Percentiles rank a stretch among this genome's conserved stretches.
Evolutionary conservation across 768 basidiomycete species (phyloP).

Genomic region (Collybia mongolica): DNA sequence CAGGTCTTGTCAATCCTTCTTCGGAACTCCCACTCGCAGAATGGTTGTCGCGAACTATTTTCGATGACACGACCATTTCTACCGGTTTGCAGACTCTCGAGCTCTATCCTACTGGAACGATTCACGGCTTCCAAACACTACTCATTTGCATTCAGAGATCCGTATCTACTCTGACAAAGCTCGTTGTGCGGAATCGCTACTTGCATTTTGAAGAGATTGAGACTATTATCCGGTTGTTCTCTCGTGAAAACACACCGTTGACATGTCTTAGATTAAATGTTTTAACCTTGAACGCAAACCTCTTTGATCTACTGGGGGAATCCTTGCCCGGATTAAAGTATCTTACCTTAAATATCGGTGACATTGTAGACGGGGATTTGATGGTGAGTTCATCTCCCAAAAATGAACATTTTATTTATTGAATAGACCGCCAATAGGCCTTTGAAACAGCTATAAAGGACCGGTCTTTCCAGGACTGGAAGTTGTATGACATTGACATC

Average conservation of each 20-base stretch:
- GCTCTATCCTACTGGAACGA: conserved; percentile 38
- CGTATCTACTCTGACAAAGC: conserved; percentile 25
- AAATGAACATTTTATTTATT: neutral
- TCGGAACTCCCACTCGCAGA: conserved; percentile 29
- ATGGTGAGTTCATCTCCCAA: neutral
- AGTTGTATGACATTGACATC: conserved; percentile 33
- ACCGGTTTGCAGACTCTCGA: conserved; percentile 30
- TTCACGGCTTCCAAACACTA: conserved; percentile 31
- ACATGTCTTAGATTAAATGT: conserved; percentile 32
- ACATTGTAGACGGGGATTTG: neutral
- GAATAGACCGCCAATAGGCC: conserved; percentile 12
- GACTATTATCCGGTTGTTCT: conserved; percentile 22
- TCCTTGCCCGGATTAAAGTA: conserved; percentile 28
- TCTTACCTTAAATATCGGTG: conserved; percentile 19
- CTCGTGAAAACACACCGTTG: conserved; percentile 18
- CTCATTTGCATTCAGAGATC: conserved; percentile 29
- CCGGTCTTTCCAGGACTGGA: conserved; percentile 31
- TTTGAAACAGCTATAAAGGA: conserved; percentile 24
- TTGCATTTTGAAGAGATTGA: conserved; percentile 29
- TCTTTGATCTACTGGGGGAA: conserved; percentile 32
- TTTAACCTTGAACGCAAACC: conserved; percentile 23
- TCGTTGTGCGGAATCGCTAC: conserved; percentile 42
- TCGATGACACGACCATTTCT: conserved; percentile 26
- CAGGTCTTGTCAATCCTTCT: conserved; percentile 24
- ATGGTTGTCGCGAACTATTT: conserved; percentile 30